phyloP scores from a whole-genome alignment of 176 grass and related monocot species.

The Oryza brachyantha region DNA sequence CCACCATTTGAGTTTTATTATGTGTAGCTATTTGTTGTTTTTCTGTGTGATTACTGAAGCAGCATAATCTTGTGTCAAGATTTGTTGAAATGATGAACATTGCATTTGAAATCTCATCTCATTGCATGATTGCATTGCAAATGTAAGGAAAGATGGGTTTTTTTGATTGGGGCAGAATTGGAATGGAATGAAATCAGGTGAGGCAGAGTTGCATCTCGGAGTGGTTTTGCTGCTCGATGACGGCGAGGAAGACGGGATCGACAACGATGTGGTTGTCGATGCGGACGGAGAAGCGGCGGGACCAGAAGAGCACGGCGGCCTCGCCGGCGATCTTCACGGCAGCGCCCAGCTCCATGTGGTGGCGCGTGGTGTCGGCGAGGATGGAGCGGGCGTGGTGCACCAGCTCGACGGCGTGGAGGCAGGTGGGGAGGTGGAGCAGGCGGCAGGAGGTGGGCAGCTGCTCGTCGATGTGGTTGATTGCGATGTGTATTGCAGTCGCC shows the following conservation, averaged over 20 bases:
- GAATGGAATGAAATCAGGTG: not conserved
- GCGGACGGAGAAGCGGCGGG: constrained; percentile 59
- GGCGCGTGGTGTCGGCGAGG: constrained; percentile 49
- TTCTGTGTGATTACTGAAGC: not conserved
- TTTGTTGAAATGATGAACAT: not conserved
- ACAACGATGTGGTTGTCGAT: constrained; percentile 71
- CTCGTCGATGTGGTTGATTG: no score
- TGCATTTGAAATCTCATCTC: not conserved
- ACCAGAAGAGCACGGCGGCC: constrained; percentile 51
- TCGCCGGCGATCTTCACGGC: constrained; percentile 57
- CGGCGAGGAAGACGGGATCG: constrained; percentile 71
- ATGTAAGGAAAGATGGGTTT: not conserved
- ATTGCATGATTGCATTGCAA: not conserved
- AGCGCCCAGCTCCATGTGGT: constrained; percentile 64
- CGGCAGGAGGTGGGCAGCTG: constrained; percentile 71
- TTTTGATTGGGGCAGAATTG: not conserved
- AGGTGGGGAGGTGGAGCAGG: constrained; percentile 66
- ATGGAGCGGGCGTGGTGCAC: constrained; percentile 47
- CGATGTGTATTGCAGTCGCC: no score
- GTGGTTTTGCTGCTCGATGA: constrained; percentile 60
- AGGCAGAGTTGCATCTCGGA: constrained; percentile 60
- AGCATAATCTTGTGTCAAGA: not conserved
- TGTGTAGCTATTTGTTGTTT: constrained; percentile 15
- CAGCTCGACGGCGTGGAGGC: constrained; percentile 61
- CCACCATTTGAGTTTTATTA: not conserved